Conservation (phyloP, 495 filamentous ascomycete species). For the Penicillium fimorum region DNA sequence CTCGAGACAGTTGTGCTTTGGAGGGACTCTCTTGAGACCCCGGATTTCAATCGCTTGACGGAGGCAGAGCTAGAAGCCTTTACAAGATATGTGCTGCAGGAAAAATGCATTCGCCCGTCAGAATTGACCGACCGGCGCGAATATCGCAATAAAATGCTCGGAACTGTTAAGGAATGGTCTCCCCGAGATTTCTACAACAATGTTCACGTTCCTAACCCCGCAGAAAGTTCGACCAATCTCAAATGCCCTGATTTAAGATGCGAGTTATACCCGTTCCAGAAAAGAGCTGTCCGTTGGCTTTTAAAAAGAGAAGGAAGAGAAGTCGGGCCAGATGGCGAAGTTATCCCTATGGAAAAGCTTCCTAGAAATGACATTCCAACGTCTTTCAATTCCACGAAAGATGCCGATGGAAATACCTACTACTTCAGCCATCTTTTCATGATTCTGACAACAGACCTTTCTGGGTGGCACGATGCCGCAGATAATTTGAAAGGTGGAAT, state of each 20-base stretch:
- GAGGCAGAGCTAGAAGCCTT: slow-evolving; percentile 25
- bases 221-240: slow-evolving; percentile 38
- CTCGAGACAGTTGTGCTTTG: slow-evolving; percentile 37
- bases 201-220: slow-evolving; percentile 56
- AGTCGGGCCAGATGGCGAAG: slow-evolving; percentile 32
- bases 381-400: slow-evolving; percentile 38
- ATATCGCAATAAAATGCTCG: slow-evolving; percentile 18
- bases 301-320: slow-evolving; percentile 56
- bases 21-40: slow-evolving; percentile 39
- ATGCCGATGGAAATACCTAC: slow-evolving; percentile 51
- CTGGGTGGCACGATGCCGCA: slow-evolving; percentile 40
- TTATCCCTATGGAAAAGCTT: slow-evolving; percentile 17
- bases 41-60: slow-evolving; percentile 20
- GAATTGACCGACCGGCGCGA: not conserved
- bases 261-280: slow-evolving; percentile 69
- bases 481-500: slow-evolving; percentile 56
- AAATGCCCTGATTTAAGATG: slow-evolving; percentile 44
- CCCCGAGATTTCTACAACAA: slow-evolving; percentile 64
- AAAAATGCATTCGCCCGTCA: slow-evolving; percentile 10
- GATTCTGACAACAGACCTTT: slow-evolving; percentile 53
- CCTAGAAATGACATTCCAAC: slow-evolving; percentile 27
- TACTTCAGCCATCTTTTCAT: slow-evolving; percentile 66
- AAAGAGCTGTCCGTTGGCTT: slow-evolving; percentile 69
- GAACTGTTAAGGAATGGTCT: slow-evolving; percentile 35
- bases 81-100: slow-evolving; percentile 31